phyloP scores from a whole-genome alignment of 805 yeast species.

The Pichia scutulata region DNA sequence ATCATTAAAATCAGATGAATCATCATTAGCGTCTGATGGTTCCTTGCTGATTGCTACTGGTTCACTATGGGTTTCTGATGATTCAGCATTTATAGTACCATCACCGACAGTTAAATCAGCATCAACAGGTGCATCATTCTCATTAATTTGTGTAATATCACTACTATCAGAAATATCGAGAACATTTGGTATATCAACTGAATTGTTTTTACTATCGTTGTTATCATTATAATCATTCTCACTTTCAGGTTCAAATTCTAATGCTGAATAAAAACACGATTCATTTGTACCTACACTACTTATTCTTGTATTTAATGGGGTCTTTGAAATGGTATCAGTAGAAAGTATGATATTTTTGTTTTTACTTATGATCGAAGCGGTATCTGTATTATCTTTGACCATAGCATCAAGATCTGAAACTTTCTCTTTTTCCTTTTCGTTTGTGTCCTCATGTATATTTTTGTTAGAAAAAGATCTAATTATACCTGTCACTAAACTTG shows the following conservation, averaged over 20 bases:
- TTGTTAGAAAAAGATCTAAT: slow-evolving; percentile 16
- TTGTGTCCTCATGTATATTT: neutral
- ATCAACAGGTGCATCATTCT: neutral
- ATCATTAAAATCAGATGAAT: no score
- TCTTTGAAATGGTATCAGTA: neutral
- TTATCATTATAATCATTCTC: neutral
- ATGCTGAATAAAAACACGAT: neutral
- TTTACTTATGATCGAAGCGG: no score
- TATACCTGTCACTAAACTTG: slow-evolving; percentile 16
- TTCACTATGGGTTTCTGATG: neutral
- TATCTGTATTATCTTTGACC: no score
- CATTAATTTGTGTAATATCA: neutral
- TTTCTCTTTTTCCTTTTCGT: neutral
- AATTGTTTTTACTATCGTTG: neutral
- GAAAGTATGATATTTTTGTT: neutral
- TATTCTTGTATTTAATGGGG: neutral
- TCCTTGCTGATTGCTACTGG: neutral
- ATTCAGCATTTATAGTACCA: neutral
- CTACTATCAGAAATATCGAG: neutral
- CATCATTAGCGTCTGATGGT: no score
- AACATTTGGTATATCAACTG: neutral
- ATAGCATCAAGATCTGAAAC: neutral
- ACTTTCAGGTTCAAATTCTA: neutral
- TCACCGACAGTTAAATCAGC: neutral
- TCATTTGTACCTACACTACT: neutral